phyloP scores from a whole-genome alignment of 2,329 filamentous ascomycete species.

The Alternaria infectoria region DNA sequence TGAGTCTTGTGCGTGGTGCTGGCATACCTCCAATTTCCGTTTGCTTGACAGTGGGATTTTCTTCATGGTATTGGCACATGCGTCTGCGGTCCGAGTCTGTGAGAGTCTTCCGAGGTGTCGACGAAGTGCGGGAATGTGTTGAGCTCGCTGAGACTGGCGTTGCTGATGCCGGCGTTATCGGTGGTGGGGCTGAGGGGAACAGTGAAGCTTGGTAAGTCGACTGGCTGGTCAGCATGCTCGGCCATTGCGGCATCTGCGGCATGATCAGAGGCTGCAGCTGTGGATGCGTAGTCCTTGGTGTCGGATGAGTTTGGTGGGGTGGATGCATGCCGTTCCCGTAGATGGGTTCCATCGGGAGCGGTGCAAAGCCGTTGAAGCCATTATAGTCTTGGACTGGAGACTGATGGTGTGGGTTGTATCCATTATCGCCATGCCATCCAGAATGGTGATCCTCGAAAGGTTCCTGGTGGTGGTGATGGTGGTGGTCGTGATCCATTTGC shows the following conservation, averaged over 20 bases:
- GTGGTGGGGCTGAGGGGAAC: conserved; percentile 46
- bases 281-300: conserved; percentile 46
- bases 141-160: conserved; percentile 50
- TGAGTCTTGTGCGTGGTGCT: conserved; percentile 21
- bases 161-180: conserved; percentile 46
- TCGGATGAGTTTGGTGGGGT: conserved; percentile 37
- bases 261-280: conserved; percentile 52
- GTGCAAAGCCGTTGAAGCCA: conserved; percentile 46
- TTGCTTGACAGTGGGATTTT: conserved; percentile 90
- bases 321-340: conserved; percentile 48
- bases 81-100: conserved; percentile 87
- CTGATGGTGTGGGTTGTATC: conserved; percentile 46
- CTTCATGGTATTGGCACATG: conserved; percentile 94
- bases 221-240: conserved; percentile 52
- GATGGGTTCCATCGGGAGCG: conserved; percentile 50
- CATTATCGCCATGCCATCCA: conserved; percentile 40
- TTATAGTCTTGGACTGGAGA: conserved; percentile 50
- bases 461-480: conserved; percentile 33
- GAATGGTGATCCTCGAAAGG: conserved; percentile 43
- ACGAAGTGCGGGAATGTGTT: conserved; percentile 50
- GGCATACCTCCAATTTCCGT: conserved; percentile 87
- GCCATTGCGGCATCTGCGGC: conserved; percentile 48
- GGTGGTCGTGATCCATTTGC: conserved; percentile 51
- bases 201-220: conserved; percentile 49
- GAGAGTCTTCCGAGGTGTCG: conserved; percentile 82